These are phyloP conservation scores for Melaleuca alternifolia DNA, from an alignment of 345 rosid genomes.

Conservation along the genomic window DNA sequence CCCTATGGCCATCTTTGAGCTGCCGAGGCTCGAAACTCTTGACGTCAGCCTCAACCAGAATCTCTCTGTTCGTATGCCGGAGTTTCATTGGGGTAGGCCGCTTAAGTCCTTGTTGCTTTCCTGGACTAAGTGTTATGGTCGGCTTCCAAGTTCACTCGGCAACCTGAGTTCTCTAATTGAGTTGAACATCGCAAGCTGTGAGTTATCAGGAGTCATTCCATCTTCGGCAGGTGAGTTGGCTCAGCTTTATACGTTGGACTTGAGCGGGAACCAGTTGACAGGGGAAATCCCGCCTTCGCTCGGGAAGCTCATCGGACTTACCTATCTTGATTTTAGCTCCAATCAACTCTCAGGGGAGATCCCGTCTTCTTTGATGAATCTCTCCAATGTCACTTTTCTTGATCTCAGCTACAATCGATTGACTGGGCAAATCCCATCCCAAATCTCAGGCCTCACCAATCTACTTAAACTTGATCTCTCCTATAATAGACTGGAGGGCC, in stretches of 20 bases:
- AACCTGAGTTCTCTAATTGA: neutral
- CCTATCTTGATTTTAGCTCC: neutral
- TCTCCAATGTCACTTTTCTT: neutral
- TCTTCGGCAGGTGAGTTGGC: neutral
- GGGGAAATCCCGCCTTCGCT: neutral
- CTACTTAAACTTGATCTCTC: neutral
- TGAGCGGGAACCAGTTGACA: neutral
- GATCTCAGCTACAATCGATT: neutral
- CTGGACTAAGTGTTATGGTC: neutral
- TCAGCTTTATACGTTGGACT: neutral
- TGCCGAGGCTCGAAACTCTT: conserved; percentile 3
- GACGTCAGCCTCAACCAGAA: neutral
- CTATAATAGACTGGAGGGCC: neutral
- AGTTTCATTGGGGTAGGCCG: neutral
- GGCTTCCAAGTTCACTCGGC: neutral
- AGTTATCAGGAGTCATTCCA: neutral
- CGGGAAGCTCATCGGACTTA: neutral
- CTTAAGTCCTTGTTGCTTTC: neutral
- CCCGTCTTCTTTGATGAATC: neutral
- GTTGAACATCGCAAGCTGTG: neutral
- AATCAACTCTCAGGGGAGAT: neutral
- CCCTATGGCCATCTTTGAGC: neutral
- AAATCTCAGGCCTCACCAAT: neutral
- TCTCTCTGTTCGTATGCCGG: conserved; percentile 2
- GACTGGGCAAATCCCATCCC: conserved; percentile 6